Evolutionary conservation across 164 flowering plant genomes (phyloP), one percentile per base, ranked within the genome.

Genomic region (Macadamia integrifolia): DNA sequence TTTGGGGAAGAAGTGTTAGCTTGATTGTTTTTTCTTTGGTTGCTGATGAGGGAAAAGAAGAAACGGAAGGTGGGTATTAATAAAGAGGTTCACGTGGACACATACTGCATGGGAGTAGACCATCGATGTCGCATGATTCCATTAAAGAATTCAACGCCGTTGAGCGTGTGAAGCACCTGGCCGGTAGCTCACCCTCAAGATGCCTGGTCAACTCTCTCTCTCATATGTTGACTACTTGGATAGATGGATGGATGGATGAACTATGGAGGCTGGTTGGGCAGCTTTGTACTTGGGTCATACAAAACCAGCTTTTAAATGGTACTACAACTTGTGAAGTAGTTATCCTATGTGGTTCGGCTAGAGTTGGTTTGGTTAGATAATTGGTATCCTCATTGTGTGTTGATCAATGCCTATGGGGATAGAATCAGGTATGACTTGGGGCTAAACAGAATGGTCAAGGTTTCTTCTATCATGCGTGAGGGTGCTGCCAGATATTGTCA

Each of bases 81-180:
- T 29, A 66, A 64, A 68, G 66, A 46, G 31, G 65, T 66, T 66
- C 72, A 67, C 76, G 76, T 72, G 70, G 48, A 60, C 23, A 18
- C 55, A 50, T 66, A 35, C 0, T 65, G 77, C 72, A 71, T 73
- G 78, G 72, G 62, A 61, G 11, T 32, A 49, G 60, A 42, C 66
- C 92, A 87, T 75, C 76, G 73, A 85, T 85, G 82, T 83, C 65
- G 94, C 96, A 85, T 91, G 98, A 90, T 60, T 80, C 77, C 68
- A 85, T 83, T 91, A 94, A 92, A 90, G 81, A 90, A 94, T 94
- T 94, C 97, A 94, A 94, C 97, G 95, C 93, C 75, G 71, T 76
- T 78, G 90, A 73, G 87, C 74, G 99, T 86, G 96, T 94, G 98
- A 88, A 75, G 75, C 66, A 66, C 62, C 56, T 65, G 88, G 87